Evolutionary conservation across 2,329 filamentous ascomycete genomes (phyloP), one percentile per base, ranked within the genome.

Genomic region (Claviceps capensis): DNA sequence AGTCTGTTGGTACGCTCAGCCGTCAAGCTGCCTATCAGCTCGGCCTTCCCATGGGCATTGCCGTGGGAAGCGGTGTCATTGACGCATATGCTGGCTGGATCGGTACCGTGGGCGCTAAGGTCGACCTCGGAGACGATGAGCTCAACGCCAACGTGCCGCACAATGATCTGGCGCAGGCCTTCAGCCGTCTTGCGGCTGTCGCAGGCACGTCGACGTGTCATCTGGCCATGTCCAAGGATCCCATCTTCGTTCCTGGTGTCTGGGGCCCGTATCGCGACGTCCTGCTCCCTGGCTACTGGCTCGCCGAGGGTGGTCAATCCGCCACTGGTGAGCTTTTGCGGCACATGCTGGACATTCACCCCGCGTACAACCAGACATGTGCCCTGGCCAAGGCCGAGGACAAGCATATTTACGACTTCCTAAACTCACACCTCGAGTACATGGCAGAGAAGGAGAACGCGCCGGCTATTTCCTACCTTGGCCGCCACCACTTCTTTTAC

Each of bases 81-180:
- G 93, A 98, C 66, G 93, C 93, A 17, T 98, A 98, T 63, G 93
- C 93, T 54, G 93, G 93, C 57, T 98, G 93, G 93, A 93, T 98
- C 59, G 93, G 93, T 55, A 97, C 93, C 1, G 93, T 98, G n/a
- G 93, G 93, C 53, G 91, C 93, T 55, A 96, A 96, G 68, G 88
- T 96, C 60, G 79, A 88, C 58, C 78, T 94, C 16, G 75, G 77
- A 42, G 60, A 65, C 38, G 80, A 85, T 52, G 77, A 85, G 47
- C 76, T 91, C 41, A 83, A 85, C 63, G 74, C 79, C 54, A 77
- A 77, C 38, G 75, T 77, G 4, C 77, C 86, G 1, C 82, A 85
- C 63, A 94, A 95, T 68, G 88, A 95, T 64, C 79, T 93, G n/a
- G 80, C 85, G 2, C 89, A 96, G 68, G 91, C 91, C 5, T 97